These are phyloP conservation scores for Phytophthora pluvialis DNA, from an alignment of 352 stramenopile species.

Conservation along the genomic window DNA sequence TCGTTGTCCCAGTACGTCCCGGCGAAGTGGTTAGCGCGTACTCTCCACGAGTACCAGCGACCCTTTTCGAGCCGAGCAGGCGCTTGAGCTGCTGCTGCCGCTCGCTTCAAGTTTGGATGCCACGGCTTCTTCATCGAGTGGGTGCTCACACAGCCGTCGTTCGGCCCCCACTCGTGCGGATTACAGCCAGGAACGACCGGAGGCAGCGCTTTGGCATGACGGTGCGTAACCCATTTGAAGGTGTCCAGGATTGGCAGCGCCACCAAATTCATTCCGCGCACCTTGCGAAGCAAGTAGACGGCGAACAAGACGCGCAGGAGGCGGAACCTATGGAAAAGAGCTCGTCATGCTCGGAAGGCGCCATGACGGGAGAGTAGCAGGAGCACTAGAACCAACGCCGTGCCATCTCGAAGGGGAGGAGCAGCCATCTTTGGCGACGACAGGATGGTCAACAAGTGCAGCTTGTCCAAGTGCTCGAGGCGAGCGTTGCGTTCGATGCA, in stretches of 20 bases:
- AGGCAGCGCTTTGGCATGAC: conserved; percentile 38
- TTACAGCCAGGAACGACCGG: conserved; percentile 59
- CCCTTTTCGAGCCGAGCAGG: conserved; percentile 41
- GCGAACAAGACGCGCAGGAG: conserved; percentile 11
- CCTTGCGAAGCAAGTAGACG: conserved; percentile 30
- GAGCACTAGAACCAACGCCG: conserved; percentile 15
- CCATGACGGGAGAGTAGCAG: conserved; percentile 14
- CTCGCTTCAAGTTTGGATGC: conserved; percentile 45
- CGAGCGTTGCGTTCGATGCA: conserved; percentile 49
- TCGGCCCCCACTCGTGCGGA: conserved; percentile 53
- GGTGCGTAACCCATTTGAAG: conserved; percentile 55
- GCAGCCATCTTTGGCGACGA: conserved; percentile 42
- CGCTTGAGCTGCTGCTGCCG: background rate
- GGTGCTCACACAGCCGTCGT: conserved; percentile 70
- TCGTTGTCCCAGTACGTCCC: conserved; percentile 65
- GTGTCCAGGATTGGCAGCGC: conserved; percentile 48
- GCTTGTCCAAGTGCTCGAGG: conserved; percentile 54
- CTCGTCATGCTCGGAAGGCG: conserved; percentile 1
- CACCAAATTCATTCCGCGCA: conserved; percentile 22
- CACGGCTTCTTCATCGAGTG: conserved; percentile 63
- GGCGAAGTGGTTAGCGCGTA: conserved; percentile 63
- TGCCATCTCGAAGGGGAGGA: conserved; percentile 32
- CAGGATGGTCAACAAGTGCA: conserved; percentile 58
- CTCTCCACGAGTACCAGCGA: conserved; percentile 69
- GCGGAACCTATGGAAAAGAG: background rate